A percentile compares a stretch with the other conserved stretches of the same genome.
phyloP scores from a whole-genome alignment of 768 basidiomycete species.

The Crepidotus variabilis region DNA sequence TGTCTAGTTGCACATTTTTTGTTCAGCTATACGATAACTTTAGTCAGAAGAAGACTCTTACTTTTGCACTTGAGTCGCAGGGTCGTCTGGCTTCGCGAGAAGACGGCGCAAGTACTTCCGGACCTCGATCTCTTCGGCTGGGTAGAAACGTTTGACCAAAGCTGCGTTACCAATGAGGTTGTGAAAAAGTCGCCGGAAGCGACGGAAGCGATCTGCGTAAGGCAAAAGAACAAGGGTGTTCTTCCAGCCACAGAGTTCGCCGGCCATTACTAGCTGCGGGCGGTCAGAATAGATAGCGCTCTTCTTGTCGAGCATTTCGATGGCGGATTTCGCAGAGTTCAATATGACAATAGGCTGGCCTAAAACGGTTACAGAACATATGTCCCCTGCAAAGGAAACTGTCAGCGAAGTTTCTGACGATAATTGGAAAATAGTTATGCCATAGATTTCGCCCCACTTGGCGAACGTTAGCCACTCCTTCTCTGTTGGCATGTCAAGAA shows the following conservation, averaged over 20 bases:
- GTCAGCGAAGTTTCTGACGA: background rate
- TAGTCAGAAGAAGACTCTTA: constrained; percentile 22
- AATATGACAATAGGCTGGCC: constrained; percentile 58
- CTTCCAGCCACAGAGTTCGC: constrained; percentile 56
- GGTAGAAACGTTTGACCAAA: constrained; percentile 38
- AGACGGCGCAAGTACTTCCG: constrained; percentile 45
- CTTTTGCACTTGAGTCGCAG: constrained; percentile 45
- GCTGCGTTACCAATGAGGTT: constrained; percentile 42
- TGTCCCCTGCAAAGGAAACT: constrained; percentile 40
- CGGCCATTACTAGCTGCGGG: constrained; percentile 51
- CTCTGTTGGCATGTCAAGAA: constrained; percentile 47
- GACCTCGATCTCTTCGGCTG: constrained; percentile 42
- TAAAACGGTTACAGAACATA: constrained; percentile 55
- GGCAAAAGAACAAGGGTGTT: constrained; percentile 51
- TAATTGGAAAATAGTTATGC: constrained; percentile 21
- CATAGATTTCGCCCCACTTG: constrained; percentile 50
- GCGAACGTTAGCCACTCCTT: constrained; percentile 51
- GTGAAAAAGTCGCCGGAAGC: constrained; percentile 50
- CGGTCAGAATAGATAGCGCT: constrained; percentile 66
- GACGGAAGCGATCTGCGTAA: constrained; percentile 54
- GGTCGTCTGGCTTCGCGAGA: constrained; percentile 42
- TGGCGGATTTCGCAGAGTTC: constrained; percentile 46
- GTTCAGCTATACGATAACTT: constrained; percentile 19
- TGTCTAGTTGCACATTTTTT: constrained; percentile 26
- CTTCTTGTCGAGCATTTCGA: constrained; percentile 64